Evolutionary conservation across 1,139 yeast genomes (phyloP).

Genomic region (Saccharomyces hybrid): DNA sequence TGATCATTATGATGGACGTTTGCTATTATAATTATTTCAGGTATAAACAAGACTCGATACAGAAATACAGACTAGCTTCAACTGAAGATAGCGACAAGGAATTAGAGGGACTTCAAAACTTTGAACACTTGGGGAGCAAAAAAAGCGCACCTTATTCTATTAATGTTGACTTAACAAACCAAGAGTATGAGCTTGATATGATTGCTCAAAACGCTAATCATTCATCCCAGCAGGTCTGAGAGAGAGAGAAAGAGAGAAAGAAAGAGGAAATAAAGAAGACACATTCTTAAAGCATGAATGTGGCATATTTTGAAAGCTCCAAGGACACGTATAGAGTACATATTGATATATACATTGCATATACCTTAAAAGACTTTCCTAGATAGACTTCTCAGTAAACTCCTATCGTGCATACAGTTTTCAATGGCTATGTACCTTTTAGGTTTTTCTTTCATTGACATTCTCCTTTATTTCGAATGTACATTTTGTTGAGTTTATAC

Average conservation of each 20-base stretch:
- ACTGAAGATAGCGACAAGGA: neutral
- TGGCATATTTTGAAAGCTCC: neutral
- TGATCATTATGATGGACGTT: slow-evolving; percentile 69
- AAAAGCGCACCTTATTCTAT: slow-evolving; percentile 9
- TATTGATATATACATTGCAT: neutral
- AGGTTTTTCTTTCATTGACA: too few relatives aligned
- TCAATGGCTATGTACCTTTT: neutral
- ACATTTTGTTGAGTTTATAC: too few relatives aligned
- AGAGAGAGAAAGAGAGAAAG: neutral
- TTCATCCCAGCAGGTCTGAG: slow-evolving; percentile 2
- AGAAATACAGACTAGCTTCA: slow-evolving; percentile 1
- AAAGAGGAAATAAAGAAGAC: neutral
- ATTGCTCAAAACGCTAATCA: slow-evolving; percentile 3
- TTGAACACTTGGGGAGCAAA: neutral
- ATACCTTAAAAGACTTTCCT: neutral
- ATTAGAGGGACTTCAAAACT: neutral
- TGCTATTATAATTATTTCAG: slow-evolving; percentile 72
- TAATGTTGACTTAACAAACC: slow-evolving; percentile 13
- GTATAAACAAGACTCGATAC: slow-evolving; percentile 30
- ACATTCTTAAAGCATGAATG: neutral
- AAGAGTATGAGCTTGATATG: slow-evolving; percentile 20
- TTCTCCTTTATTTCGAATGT: too few relatives aligned
- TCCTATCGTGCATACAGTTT: neutral
- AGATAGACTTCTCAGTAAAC: neutral
- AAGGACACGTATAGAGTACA: neutral